phyloP scores from a whole-genome alignment of 805 yeast species.

The Metschnikowia baotianmanensis region DNA sequence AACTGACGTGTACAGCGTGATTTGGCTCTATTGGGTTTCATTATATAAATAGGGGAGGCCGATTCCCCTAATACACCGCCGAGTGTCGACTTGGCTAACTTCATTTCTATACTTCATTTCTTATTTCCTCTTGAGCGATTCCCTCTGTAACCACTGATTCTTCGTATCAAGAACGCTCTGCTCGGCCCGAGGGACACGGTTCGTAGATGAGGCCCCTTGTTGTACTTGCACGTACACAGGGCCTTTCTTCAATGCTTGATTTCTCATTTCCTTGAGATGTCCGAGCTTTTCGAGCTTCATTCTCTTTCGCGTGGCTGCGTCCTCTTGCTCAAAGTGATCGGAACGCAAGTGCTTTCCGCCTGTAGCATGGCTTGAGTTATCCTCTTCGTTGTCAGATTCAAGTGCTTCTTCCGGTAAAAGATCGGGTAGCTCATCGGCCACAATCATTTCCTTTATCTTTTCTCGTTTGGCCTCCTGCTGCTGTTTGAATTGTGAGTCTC shows the following conservation, averaged over 20 bases:
- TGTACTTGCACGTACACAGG: slow-evolving; percentile 41
- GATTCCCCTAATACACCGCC: background rate
- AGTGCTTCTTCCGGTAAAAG: slow-evolving; percentile 41
- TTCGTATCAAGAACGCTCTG: slow-evolving; percentile 28
- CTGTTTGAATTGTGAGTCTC: slow-evolving; percentile 30
- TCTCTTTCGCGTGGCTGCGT: slow-evolving; percentile 26
- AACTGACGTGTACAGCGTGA: background rate
- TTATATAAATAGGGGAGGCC: background rate
- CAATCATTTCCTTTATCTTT: slow-evolving; percentile 12
- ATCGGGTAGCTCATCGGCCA: slow-evolving; percentile 36
- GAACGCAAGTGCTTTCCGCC: slow-evolving; percentile 31
- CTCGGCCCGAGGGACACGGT: slow-evolving; percentile 38
- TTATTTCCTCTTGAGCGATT: slow-evolving; percentile 34
- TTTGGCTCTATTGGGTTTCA: background rate
- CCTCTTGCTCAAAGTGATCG: slow-evolving; percentile 33
- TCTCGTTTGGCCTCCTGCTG: slow-evolving; percentile 35
- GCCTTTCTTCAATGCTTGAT: slow-evolving; percentile 33
- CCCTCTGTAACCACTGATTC: slow-evolving; percentile 42
- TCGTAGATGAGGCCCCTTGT: slow-evolving; percentile 20
- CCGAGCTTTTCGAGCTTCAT: slow-evolving; percentile 35
- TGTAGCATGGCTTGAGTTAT: slow-evolving; percentile 6
- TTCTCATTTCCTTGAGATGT: slow-evolving; percentile 25
- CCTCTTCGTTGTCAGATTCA: slow-evolving; percentile 22
- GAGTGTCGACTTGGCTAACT: background rate
- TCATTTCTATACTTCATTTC: background rate